phyloP scores from a whole-genome alignment of 768 basidiomycete genomes.

The Calocybe indica region DNA sequence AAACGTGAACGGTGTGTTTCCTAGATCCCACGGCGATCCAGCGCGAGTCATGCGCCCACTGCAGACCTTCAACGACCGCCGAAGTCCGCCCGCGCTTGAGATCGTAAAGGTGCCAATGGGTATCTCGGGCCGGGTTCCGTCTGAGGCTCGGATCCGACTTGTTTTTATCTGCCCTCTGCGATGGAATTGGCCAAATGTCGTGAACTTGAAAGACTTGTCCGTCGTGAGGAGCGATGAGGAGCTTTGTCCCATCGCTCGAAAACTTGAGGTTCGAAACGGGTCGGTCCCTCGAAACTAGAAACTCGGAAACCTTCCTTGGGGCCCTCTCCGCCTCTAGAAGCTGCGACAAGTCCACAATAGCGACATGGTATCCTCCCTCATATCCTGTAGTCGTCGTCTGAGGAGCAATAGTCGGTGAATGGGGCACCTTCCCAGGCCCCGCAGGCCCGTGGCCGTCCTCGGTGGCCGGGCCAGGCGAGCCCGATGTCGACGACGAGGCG shows the following conservation, averaged over 20 bases:
- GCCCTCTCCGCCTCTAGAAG: constrained; percentile 7
- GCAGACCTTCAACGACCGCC: constrained; percentile 51
- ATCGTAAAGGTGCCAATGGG: constrained; percentile 58
- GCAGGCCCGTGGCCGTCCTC: not conserved
- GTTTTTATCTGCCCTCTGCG: not conserved
- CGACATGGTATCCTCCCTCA: constrained; percentile 30
- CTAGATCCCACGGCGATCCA: constrained; percentile 68
- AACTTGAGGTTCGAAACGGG: constrained; percentile 43
- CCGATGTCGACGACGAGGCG: not conserved
- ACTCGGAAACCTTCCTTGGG: constrained; percentile 36
- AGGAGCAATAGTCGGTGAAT: too few species aligned
- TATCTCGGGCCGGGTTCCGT: constrained; percentile 9
- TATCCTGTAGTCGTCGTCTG: too few species aligned
- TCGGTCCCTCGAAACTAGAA: constrained; percentile 41
- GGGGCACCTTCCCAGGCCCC: too few species aligned
- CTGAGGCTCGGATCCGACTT: not conserved
- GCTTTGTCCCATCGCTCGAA: constrained; percentile 44
- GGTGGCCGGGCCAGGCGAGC: not conserved
- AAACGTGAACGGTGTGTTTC: constrained; percentile 65
- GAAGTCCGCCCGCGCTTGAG: constrained; percentile 68
- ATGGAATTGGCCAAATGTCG: constrained; percentile 25
- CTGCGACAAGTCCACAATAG: constrained; percentile 47
- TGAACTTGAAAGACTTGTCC: constrained; percentile 51
- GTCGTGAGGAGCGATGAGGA: constrained; percentile 46
- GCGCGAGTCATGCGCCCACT: constrained; percentile 50